Conservation (phyloP, 805 yeast species). For the Saturnispora bothae region DNA sequence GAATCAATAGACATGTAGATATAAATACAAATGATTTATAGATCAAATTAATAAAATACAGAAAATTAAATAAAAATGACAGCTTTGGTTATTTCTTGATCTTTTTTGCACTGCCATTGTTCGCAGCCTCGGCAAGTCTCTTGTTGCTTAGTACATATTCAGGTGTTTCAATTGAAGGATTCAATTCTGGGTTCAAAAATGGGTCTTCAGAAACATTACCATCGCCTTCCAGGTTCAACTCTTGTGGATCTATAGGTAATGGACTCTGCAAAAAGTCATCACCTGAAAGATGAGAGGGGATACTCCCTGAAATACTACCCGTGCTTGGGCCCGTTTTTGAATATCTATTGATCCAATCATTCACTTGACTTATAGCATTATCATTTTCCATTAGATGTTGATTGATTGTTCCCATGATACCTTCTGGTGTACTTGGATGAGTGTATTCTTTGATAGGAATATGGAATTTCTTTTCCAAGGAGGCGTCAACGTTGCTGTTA, state of each 20-base stretch:
- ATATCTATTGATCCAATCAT: constrained; percentile 38
- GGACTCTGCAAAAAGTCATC: constrained; percentile 24
- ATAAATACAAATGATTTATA: not conserved
- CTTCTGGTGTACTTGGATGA: constrained; percentile 13
- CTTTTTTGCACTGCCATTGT: not conserved
- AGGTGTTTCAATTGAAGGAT: not conserved
- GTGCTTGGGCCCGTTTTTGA: constrained; percentile 6
- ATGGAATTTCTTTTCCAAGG: constrained; percentile 1
- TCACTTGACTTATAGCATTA: constrained; percentile 42
- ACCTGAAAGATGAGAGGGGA: too few species aligned
- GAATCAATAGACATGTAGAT: not conserved
- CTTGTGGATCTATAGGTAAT: constrained; percentile 9
- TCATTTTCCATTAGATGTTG: constrained; percentile 39
- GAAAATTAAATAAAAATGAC: not conserved
- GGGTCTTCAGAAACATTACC: not conserved
- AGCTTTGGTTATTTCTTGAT: not conserved
- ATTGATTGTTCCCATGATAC: constrained; percentile 33
- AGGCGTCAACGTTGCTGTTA: not conserved
- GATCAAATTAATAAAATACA: not conserved
- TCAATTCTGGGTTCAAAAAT: constrained; percentile 2
- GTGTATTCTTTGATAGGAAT: constrained; percentile 5
- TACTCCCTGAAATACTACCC: too few species aligned
- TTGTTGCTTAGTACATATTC: not conserved
- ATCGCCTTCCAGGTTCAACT: constrained; percentile 9
- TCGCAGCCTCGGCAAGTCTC: not conserved